Percentiles rank a stretch among this genome's conserved stretches.
phyloP scores from a whole-genome alignment of 441 rosid species.

The Aleurites moluccanus region DNA sequence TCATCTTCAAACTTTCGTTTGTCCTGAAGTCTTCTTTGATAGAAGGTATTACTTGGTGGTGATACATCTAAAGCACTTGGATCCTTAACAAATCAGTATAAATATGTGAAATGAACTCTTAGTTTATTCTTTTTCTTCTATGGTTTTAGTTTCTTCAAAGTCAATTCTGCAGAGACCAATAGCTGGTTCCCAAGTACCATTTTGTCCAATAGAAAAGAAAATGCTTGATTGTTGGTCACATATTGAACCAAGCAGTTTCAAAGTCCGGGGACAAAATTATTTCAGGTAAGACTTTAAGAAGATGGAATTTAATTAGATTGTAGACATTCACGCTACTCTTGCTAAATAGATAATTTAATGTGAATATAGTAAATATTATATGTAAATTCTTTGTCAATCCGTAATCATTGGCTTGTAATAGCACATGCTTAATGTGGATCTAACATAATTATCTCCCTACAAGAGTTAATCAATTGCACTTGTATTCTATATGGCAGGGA shows the following conservation, averaged over 20 bases:
- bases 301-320: conserved; percentile 8
- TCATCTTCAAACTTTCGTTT: background rate
- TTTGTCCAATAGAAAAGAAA: conserved; percentile 79
- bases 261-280: conserved; percentile 69
- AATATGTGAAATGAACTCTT: conserved; percentile 2
- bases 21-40: background rate
- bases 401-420: background rate
- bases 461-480: background rate
- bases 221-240: conserved; percentile 86
- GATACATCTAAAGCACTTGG: background rate
- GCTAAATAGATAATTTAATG: background rate
- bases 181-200: conserved; percentile 91
- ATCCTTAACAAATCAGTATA: conserved; percentile 3
- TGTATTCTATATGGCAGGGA: conserved; percentile 53
- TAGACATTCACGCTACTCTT: background rate
- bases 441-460: conserved; percentile 2
- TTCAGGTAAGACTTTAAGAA: conserved; percentile 47
- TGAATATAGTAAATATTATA: background rate
- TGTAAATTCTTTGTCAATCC: background rate
- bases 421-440: background rate
- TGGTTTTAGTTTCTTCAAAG: conserved; percentile 74
- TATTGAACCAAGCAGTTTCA: conserved; percentile 72
- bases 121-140: conserved; percentile 21
- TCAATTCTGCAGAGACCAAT: conserved; percentile 62
- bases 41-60: background rate